A percentile compares a stretch with the other conserved stretches of the same genome.
phyloP scores from a whole-genome alignment of 805 yeast species.

The Brettanomyces sp. region DNA sequence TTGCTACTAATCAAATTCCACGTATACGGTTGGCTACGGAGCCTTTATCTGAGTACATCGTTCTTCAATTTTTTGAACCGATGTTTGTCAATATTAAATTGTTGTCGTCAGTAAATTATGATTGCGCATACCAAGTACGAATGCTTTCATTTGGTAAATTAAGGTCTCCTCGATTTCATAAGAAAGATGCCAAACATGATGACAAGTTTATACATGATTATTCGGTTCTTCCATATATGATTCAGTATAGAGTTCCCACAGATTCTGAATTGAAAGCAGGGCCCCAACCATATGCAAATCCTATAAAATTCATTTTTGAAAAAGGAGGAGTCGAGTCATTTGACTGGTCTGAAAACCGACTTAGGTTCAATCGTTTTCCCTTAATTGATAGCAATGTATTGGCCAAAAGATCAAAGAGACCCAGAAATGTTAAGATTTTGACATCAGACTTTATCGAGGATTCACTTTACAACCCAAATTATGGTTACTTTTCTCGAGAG shows the following conservation, averaged over 20 bases:
- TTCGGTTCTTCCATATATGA: constrained; percentile 21
- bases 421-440: constrained; percentile 59
- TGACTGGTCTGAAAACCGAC: constrained; percentile 22
- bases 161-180: not conserved
- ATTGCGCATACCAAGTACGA: too few species aligned
- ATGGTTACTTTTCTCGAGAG: constrained; percentile 74
- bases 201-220: constrained; percentile 25
- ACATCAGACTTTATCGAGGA: constrained; percentile 77
- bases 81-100: too few species aligned
- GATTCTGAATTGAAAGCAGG: constrained; percentile 12
- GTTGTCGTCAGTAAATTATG: too few species aligned
- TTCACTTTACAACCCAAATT: constrained; percentile 68
- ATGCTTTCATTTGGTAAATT: not conserved
- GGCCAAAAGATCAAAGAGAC: constrained; percentile 35
- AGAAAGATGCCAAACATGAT: not conserved
- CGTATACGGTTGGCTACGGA: too few species aligned
- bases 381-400: constrained; percentile 28
- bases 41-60: too few species aligned
- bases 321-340: constrained; percentile 29
- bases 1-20: too few species aligned
- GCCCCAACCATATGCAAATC: constrained; percentile 14
- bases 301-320: constrained; percentile 19
- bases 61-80: too few species aligned
- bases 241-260: constrained; percentile 22
- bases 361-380: constrained; percentile 34